Conservation (phyloP, 352 stramenopile species). For the Phytophthora tubulina region DNA sequence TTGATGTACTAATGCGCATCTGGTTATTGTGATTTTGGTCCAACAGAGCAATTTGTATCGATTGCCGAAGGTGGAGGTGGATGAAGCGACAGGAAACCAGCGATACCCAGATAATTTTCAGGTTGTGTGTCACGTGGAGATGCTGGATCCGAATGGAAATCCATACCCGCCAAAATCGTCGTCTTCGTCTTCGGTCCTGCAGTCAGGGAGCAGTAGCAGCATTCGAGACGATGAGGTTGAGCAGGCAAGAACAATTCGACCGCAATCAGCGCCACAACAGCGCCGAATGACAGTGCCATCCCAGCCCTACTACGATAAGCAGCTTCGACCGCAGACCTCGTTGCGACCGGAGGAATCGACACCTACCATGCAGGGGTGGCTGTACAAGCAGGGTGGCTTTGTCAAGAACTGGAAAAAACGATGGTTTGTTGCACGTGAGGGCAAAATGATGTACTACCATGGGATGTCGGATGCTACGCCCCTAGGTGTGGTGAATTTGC, state of each 20-base stretch:
- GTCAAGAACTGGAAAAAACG: conserved; percentile 89
- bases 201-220: conserved; percentile 35
- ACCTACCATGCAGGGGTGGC: conserved; percentile 71
- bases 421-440: conserved; percentile 85
- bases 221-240: conserved; percentile 33
- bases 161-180: conserved; percentile 33
- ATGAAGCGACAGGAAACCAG: conserved; percentile 62
- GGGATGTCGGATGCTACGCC: conserved; percentile 71
- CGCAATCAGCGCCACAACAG: conserved; percentile 34
- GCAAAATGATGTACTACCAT: conserved; percentile 84
- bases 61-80: conserved; percentile 67
- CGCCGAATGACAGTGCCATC: conserved; percentile 42
- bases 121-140: conserved; percentile 62
- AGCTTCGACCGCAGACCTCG: conserved; percentile 29
- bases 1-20: conserved; percentile 4
- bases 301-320: conserved; percentile 24
- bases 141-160: conserved; percentile 43
- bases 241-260: conserved; percentile 13
- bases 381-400: conserved; percentile 84
- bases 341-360: conserved; percentile 38
- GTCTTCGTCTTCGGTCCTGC: conserved; percentile 33
- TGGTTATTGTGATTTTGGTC: not conserved
- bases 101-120: conserved; percentile 68
- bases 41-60: conserved; percentile 56
- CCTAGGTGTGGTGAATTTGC: conserved; percentile 73